Evolutionary conservation across 768 basidiomycete species (phyloP), one percentile per base, ranked within the genome.

Genomic region (Mycena floridula): DNA sequence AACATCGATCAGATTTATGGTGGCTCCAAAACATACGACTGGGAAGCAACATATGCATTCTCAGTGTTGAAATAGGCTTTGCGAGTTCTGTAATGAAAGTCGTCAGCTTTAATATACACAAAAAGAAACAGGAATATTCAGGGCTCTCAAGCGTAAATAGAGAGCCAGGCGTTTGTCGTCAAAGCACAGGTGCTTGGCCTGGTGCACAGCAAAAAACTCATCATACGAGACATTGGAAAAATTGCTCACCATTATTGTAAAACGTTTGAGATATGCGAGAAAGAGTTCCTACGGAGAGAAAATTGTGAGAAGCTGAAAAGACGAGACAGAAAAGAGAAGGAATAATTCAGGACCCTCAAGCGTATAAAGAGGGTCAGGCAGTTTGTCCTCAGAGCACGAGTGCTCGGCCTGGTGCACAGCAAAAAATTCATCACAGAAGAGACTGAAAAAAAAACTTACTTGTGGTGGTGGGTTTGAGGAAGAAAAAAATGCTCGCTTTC

Each of bases 341-440:
- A 58, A 59, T 47, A 30, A 50, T 77, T 73, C 74, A 73, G 75
- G 55, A 68, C 53, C 68, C 65, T 67, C 64, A 43, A 72, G 74
- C 73, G 74, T 76, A 76, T 63, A 64, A 45, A 66, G 66, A 66
- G 62, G 58, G 61, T 59, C 68, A 67, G 68, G 72, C 67, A 62
- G 54, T 48, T 59, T 70, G 50, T 75, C 75, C 62, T 70, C 73
- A 61, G 61, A 57, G 56, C 59, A 62, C 44, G 43, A 51, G 57
- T 53, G 61, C 70, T 77, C 70, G 70, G 74, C 58, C 75, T 77
- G 75, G 75, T 77, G 75, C 75, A 75, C 75, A 77, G 74, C 75
- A 63, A 65, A 58, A 56, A 54, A 52, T 58, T 74, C 74, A 69
- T 76, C 74, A 60, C 42, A 46, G 25, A 57, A 43, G 25, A 48